Evolutionary conservation across 1,139 yeast genomes (phyloP).

Genomic region (Hemisphaericaspora subhashii): DNA sequence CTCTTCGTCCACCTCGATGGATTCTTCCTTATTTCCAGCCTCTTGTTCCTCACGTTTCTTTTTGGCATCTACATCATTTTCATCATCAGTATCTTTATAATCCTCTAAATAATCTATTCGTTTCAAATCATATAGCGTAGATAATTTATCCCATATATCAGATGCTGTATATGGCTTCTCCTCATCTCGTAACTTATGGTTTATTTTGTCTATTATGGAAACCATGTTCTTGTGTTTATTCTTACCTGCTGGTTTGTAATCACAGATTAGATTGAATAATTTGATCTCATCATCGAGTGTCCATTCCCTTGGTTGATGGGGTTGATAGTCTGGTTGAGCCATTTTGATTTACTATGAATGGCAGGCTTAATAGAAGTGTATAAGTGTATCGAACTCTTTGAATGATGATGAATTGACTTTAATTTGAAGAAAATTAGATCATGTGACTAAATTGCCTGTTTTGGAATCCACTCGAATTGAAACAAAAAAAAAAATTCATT

Average conservation of each 20-base stretch:
- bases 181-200: slow-evolving; percentile 25
- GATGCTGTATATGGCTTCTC: slow-evolving; percentile 32
- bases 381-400: too few relatives aligned
- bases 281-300: slow-evolving; percentile 63
- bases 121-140: slow-evolving; percentile 52
- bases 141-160: slow-evolving; percentile 62
- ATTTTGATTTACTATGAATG: too few relatives aligned
- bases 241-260: slow-evolving; percentile 64
- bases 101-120: slow-evolving; percentile 54
- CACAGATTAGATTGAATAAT: slow-evolving; percentile 65
- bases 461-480: not conserved
- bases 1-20: slow-evolving; percentile 5
- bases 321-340: too few relatives aligned
- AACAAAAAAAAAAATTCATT: not conserved
- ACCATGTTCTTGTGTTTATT: slow-evolving; percentile 61
- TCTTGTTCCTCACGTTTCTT: slow-evolving; percentile 5
- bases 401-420: too few relatives aligned
- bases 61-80: slow-evolving; percentile 28
- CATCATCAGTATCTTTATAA: slow-evolving; percentile 14
- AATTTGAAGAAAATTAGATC: not conserved
- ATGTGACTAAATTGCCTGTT: not conserved
- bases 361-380: too few relatives aligned
- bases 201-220: slow-evolving; percentile 53
- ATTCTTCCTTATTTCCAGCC: slow-evolving; percentile 11
- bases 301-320: slow-evolving; percentile 46